Conservation (phyloP, 2,329 filamentous ascomycete genomes). For the Ceratocystis lukuohia region DNA sequence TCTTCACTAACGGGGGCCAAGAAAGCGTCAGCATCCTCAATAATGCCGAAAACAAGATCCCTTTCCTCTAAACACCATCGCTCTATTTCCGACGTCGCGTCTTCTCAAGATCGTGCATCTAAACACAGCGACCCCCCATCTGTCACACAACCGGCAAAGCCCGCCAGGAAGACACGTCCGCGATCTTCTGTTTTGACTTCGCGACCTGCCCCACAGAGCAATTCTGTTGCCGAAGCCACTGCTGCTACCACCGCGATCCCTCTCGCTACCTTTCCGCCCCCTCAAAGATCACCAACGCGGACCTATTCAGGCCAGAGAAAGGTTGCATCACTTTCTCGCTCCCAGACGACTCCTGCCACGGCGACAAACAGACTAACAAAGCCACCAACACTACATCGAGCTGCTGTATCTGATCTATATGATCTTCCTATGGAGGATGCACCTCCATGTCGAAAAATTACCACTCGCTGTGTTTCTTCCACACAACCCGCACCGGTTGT, state of each 20-base stretch:
- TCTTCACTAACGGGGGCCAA: slow-evolving; percentile 10
- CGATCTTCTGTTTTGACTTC: slow-evolving; percentile 10
- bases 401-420: slow-evolving; percentile 14
- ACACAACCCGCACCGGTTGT: not conserved
- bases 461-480: not conserved
- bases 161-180: slow-evolving; percentile 14
- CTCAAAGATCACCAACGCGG: not conserved
- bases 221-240: not conserved
- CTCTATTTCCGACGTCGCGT: not conserved
- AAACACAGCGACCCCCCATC: slow-evolving; percentile 22
- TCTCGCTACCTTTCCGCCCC: not conserved
- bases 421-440: slow-evolving; percentile 19
- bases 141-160: slow-evolving; percentile 18
- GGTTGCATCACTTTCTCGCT: slow-evolving; percentile 11
- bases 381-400: slow-evolving; percentile 9
- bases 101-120: not conserved
- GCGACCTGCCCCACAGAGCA: not conserved
- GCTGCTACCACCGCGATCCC: not conserved
- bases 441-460: slow-evolving; percentile 7
- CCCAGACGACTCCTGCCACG: not conserved
- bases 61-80: slow-evolving; percentile 4
- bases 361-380: not conserved
- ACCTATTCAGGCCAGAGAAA: not conserved
- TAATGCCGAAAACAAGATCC: not conserved
- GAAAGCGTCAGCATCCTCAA: slow-evolving; percentile 9